Percentiles rank a stretch among this genome's conserved stretches.
Conservation (phyloP, 2,329 filamentous ascomycete species). For the Monosporascus cannonballus region DNA sequence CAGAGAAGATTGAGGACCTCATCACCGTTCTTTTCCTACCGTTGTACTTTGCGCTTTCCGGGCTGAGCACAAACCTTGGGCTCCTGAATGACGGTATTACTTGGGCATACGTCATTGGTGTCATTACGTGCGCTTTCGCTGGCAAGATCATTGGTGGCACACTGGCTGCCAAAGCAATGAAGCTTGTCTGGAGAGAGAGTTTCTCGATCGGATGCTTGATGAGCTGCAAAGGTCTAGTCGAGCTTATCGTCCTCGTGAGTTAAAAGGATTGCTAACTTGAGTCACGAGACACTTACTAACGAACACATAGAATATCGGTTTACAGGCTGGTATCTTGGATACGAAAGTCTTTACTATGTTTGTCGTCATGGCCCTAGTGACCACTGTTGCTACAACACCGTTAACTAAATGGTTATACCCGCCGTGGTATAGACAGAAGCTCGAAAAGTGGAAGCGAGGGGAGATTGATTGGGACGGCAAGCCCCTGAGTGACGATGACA, state of each 20-base stretch:
- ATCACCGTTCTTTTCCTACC: conserved; percentile 79
- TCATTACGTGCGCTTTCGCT: conserved; percentile 74
- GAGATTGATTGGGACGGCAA: conserved; percentile 83
- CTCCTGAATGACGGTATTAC: conserved; percentile 74
- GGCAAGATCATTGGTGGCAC: conserved; percentile 83
- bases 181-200: conserved; percentile 84
- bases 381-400: conserved; percentile 68
- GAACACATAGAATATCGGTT: conserved; percentile 53
- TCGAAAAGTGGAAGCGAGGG: conserved; percentile 50
- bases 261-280: conserved; percentile 5
- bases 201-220: conserved; percentile 84
- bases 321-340: conserved; percentile 66
- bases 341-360: conserved; percentile 72
- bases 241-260: conserved; percentile 84
- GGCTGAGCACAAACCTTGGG: conserved; percentile 81
- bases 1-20: conserved; percentile 91
- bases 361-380: conserved; percentile 75
- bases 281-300: conserved; percentile 7
- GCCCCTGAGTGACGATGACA: conserved; percentile 34
- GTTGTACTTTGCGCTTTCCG: conserved; percentile 89
- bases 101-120: conserved; percentile 85
- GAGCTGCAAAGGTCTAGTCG: conserved; percentile 94
- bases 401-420: conserved; percentile 63
- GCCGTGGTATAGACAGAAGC: conserved; percentile 68
- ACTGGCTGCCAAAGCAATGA: conserved; percentile 67